phyloP scores from a whole-genome alignment of 257 asterid species.

The Catharanthus roseus region DNA sequence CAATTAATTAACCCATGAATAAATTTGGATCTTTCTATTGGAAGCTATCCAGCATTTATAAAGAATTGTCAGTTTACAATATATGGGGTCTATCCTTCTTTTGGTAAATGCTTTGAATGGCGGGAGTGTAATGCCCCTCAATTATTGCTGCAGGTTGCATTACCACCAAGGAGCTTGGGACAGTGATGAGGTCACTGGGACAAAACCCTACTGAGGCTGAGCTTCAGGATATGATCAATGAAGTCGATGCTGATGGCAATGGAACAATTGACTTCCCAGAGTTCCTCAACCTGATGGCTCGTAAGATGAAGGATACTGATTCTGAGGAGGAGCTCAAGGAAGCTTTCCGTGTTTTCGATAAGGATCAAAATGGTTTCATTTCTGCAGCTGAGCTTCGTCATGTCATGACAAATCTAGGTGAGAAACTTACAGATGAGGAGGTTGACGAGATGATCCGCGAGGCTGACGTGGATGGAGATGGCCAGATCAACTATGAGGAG shows the following conservation, averaged over 20 bases:
- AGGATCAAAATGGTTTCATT: conserved; percentile 82
- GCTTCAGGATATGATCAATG: conserved; percentile 85
- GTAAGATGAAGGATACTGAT: conserved; percentile 87
- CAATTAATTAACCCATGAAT: too few species aligned
- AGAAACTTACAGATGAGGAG: conserved; percentile 86
- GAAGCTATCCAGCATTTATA: neutral
- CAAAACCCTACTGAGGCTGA: conserved; percentile 92
- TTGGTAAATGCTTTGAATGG: neutral
- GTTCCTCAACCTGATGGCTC: conserved; percentile 87
- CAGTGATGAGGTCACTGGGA: conserved; percentile 80
- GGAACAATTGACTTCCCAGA: conserved; percentile 88
- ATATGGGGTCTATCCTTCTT: neutral
- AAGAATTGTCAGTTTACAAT: neutral
- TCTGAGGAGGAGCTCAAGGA: conserved; percentile 91
- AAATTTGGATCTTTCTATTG: neutral
- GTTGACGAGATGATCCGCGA: conserved; percentile 92
- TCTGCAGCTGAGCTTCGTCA: conserved; percentile 90
- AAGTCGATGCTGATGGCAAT: conserved; percentile 84
- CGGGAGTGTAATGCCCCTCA: neutral
- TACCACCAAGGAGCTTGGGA: conserved; percentile 88
- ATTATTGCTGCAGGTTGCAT: conserved; percentile 47
- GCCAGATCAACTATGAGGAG: conserved; percentile 88
- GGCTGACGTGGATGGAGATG: conserved; percentile 89
- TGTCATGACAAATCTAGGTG: conserved; percentile 85
- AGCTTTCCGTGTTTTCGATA: conserved; percentile 85